Base-by-base conservation (phyloP, 352 stramenopile species). In the Pythium aquatile region DNA sequence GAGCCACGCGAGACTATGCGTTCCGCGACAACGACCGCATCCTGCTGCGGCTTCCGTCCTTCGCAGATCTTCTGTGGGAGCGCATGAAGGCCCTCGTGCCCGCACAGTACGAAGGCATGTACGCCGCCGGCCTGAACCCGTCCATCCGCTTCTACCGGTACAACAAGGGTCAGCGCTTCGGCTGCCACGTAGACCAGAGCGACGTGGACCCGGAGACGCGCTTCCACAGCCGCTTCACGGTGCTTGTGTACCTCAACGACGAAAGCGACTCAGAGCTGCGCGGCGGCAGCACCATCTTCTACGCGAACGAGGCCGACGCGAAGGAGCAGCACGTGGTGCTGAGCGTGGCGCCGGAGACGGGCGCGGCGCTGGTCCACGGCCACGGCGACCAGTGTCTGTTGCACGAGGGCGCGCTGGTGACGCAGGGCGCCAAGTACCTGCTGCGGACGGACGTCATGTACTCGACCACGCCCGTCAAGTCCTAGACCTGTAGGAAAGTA, bases 371-470 rank as follows among this genome's bases (percentile, higher is more conserved):
- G 2, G 71, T 94, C 10, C 85, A 94, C 46, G 83, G 83, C 49
- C 85, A 92, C 49, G 83, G 80, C 26, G 85, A 94, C 47, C 77
- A 72, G 5, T 92, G 83, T 66, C 68, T 94, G 65, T 71, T 91
- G 47, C 85, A 94, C 63, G 85, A 94, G 76, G 85, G 85, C 20
- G 79, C 83, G 7, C 62, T 79, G 17, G 80, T 92, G 26, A 81
- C 75, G 13, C 62, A 64, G 33, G 83, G 85, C 53, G 78, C 65
- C 11, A 94, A 94, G 63, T 92, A 92, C 57, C 58, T 94, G 13
- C 64, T 92, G 13, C 83, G 85, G 24, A 87, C 83, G 0, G 85
- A 94, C 74, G 79, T 94, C 70, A 94, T 94, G 85, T 94, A 92
- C 70, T 79, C 77, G 54, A 42, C 53, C 3, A 30, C 57, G 53